These are phyloP conservation scores for Citrus cavaleriei DNA, from an alignment of 345 rosid species.

Conservation along the genomic window DNA sequence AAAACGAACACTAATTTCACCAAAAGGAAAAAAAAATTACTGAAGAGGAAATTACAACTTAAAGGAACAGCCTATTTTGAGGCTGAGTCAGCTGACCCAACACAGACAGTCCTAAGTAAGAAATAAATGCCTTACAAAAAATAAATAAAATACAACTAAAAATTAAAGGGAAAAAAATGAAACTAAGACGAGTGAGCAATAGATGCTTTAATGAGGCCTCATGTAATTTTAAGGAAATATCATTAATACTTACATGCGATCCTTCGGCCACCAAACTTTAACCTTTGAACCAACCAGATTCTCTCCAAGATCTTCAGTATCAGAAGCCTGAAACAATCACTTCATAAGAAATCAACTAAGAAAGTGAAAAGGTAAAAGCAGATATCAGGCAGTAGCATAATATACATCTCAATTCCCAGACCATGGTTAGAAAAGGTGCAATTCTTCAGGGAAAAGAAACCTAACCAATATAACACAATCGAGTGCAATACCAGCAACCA, in stretches of 20 bases:
- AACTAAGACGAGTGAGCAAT: background rate
- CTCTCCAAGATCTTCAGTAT: slow-evolving; percentile 35
- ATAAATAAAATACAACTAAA: background rate
- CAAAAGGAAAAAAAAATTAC: background rate
- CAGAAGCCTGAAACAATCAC: slow-evolving; percentile 52
- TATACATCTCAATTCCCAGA: background rate
- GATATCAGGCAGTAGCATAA: background rate
- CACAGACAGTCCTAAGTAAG: background rate
- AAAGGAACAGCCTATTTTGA: background rate
- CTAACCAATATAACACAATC: background rate
- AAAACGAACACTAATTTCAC: background rate
- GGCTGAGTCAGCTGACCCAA: background rate
- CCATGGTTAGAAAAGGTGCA: background rate
- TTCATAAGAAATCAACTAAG: slow-evolving; percentile 12
- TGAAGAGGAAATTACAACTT: background rate
- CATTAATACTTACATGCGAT: slow-evolving; percentile 49
- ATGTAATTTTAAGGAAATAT: background rate
- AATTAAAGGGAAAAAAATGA: background rate
- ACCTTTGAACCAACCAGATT: slow-evolving; percentile 68
- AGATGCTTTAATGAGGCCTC: background rate
- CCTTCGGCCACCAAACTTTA: slow-evolving; percentile 96
- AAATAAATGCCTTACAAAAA: background rate
- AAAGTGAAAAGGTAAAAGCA: background rate
- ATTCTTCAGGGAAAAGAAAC: background rate
- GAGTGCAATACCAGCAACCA: background rate